phyloP scores from a whole-genome alignment of 2,329 filamentous ascomycete genomes.

The Ambrosiella xylebori region DNA sequence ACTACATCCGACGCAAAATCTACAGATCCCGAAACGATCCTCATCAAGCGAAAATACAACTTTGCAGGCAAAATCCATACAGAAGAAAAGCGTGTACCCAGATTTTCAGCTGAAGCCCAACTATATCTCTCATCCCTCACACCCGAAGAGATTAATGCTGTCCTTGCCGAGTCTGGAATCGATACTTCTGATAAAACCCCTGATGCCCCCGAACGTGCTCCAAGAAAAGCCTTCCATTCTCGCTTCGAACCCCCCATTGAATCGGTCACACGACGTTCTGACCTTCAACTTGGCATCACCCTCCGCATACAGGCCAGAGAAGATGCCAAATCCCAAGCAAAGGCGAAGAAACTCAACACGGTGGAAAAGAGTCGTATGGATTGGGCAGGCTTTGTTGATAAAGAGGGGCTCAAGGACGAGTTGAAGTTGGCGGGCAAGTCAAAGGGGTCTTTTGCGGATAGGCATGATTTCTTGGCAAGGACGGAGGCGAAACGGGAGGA shows the following conservation, averaged over 20 bases:
- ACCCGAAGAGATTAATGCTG: slow-evolving; percentile 15
- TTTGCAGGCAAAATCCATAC: slow-evolving; percentile 57
- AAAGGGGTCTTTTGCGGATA: slow-evolving; percentile 43
- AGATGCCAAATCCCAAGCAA: slow-evolving; percentile 26
- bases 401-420: slow-evolving; percentile 54
- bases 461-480: slow-evolving; percentile 48
- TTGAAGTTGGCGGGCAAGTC: slow-evolving; percentile 46
- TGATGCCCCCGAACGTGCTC: slow-evolving; percentile 22
- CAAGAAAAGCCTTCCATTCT: slow-evolving; percentile 42
- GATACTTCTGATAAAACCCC: slow-evolving; percentile 12
- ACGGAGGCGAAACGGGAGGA: slow-evolving; percentile 46
- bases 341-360: slow-evolving; percentile 45
- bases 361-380: slow-evolving; percentile 59
- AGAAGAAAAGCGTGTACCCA: slow-evolving; percentile 52
- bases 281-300: slow-evolving; percentile 40
- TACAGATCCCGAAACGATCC: slow-evolving; percentile 29
- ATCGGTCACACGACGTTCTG: slow-evolving; percentile 27
- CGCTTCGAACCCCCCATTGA: slow-evolving; percentile 42
- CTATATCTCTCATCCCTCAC: slow-evolving; percentile 34
- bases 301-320: slow-evolving; percentile 31
- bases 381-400: slow-evolving; percentile 55
- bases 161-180: slow-evolving; percentile 1
- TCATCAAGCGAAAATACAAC: slow-evolving; percentile 55
- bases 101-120: slow-evolving; percentile 47
- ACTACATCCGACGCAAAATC: too few relatives aligned